Evolutionary conservation across 2,329 filamentous ascomycete species (phyloP).

Genomic region (Orbilia javanica): DNA sequence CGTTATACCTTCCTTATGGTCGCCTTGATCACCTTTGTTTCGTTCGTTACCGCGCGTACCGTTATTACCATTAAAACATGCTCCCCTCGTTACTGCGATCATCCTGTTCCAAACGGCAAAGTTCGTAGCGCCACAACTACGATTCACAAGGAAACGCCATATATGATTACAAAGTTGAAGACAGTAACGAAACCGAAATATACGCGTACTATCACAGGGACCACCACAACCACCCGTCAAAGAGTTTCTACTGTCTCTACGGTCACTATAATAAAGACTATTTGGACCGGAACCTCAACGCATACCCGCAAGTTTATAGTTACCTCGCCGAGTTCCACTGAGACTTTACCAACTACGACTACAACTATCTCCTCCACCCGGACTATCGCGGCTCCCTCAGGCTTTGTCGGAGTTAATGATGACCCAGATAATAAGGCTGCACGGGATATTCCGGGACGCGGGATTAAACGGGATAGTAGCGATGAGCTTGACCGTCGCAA

Average conservation of each 20-base stretch:
- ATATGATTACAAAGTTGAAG: slow-evolving; percentile 38
- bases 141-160: slow-evolving; percentile 2
- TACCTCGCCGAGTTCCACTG: too few relatives aligned
- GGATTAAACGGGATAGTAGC: not conserved
- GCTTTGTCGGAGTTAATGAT: slow-evolving; percentile 26
- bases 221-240: not conserved
- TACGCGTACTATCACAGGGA: not conserved
- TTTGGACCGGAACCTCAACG: slow-evolving; percentile 20
- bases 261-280: not conserved
- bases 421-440: slow-evolving; percentile 31
- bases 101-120: slow-evolving; percentile 4
- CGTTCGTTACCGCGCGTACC: slow-evolving; percentile 29
- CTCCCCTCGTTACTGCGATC: slow-evolving; percentile 30
- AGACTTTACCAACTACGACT: not conserved
- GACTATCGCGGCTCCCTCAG: slow-evolving; percentile 16
- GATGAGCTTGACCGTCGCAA: slow-evolving; percentile 9
- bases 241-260: not conserved
- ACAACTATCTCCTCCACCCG: not conserved
- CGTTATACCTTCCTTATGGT: slow-evolving; percentile 25
- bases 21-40: slow-evolving; percentile 36
- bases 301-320: slow-evolving; percentile 1
- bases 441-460: too few relatives aligned
- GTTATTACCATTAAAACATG: slow-evolving; percentile 32
- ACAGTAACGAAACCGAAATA: slow-evolving; percentile 20
- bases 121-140: slow-evolving; percentile 9